A percentile compares a stretch with the other conserved stretches of the same genome.
These are phyloP conservation scores for Eucalyptus tenuipes DNA, from an alignment of 345 rosid species.

Conservation along the genomic window DNA sequence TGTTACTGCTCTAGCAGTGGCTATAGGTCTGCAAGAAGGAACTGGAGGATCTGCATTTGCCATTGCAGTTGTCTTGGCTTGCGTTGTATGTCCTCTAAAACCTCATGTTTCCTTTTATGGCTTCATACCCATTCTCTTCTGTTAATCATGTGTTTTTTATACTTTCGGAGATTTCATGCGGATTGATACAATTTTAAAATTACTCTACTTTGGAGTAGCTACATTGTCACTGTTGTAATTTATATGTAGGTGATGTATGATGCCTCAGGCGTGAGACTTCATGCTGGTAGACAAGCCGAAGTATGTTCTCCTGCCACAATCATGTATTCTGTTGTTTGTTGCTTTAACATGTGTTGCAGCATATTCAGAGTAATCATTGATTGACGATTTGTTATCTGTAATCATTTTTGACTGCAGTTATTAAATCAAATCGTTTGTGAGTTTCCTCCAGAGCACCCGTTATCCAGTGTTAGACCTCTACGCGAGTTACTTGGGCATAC, in stretches of 20 bases:
- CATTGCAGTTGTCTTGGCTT: constrained; percentile 73
- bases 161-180: not conserved
- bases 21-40: constrained; percentile 79
- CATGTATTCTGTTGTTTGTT: not conserved
- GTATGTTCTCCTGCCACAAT: constrained; percentile 18
- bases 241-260: constrained; percentile 85
- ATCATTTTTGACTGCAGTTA: constrained; percentile 31
- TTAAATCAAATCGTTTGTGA: constrained; percentile 94
- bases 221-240: not conserved
- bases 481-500: constrained; percentile 97
- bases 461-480: constrained; percentile 72
- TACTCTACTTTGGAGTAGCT: not conserved
- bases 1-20: constrained; percentile 79
- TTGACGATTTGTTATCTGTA: not conserved
- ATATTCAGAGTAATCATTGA: not conserved
- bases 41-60: constrained; percentile 71
- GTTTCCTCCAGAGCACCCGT: constrained; percentile 93
- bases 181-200: not conserved
- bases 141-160: not conserved
- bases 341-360: not conserved
- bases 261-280: constrained; percentile 92
- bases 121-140: not conserved
- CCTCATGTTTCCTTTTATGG: not conserved
- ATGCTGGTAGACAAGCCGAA: constrained; percentile 99
- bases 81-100: constrained; percentile 43